Evolutionary conservation across 768 basidiomycete species (phyloP), one percentile per base, ranked within the genome.

Genomic region (Phaffia australis): DNA sequence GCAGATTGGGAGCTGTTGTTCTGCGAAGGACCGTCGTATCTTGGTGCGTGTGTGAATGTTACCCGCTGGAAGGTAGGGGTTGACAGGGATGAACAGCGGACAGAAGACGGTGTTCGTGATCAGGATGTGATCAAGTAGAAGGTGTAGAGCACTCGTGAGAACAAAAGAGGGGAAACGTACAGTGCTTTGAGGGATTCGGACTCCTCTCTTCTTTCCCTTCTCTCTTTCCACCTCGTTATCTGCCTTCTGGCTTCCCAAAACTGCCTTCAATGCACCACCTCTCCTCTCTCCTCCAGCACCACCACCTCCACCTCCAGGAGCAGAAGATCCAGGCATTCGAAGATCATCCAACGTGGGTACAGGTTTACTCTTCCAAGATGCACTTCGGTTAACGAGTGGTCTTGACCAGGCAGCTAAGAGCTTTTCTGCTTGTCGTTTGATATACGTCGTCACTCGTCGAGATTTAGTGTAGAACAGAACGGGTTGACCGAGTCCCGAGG

Each of bases 391-490:
- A 78, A 93, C 87, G 76, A 94, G 92, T 0, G 91, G 91, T 7
- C 91, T 82, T 35, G 88, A 88, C 91, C 91, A 94, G 7, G 79
- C 76, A 16, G 84, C 86, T 50, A 98, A 85, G 66, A 99, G 87
- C 58, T 87, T 84, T 69, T 86, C 83, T 14, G 94, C 93, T 52
- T 84, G 83, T 62, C 88, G 85, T n/a, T 80, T 77, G 64, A 99
- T 86, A 61, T 87, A 84, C 0, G 87, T 81, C 4, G 86, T 86
- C 56, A 91, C 90, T 55, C 90, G 87, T 75, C 87, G 89, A 81
- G 87, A 89, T 74, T 92, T 92, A 27, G 92, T 94, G 80, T 99
- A 99, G 78, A 98, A 98, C 32, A 94, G 79, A 49, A 98, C 80
- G 71, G 98, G 82, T 66, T 86, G 86, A 19, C 95, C 95, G 4